Conservation (phyloP, 2,329 filamentous ascomycete genomes). For the Aspergillus alliaceus region DNA sequence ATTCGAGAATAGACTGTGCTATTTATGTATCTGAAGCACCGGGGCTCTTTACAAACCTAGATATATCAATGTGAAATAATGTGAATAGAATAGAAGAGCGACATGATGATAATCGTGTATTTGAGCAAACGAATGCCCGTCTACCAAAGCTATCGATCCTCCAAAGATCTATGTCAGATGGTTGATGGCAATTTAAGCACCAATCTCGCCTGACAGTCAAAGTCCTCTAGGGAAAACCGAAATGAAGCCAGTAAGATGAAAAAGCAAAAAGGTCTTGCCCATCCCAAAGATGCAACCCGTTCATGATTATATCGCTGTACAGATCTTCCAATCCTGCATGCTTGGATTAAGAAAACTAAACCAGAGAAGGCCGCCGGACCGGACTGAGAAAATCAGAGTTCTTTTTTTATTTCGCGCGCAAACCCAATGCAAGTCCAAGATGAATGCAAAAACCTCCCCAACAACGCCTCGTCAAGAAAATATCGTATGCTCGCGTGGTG, state of each 20-base stretch:
- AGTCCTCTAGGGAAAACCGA: background rate
- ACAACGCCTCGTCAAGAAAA: constrained; percentile 13
- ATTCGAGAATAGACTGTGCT: too few species aligned
- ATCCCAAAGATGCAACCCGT: background rate
- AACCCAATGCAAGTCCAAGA: constrained; percentile 5
- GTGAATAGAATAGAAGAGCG: background rate
- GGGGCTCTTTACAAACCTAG: too few species aligned
- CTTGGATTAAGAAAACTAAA: background rate
- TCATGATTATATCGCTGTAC: constrained; percentile 1
- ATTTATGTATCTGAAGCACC: too few species aligned
- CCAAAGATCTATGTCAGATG: background rate
- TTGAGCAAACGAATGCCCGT: background rate
- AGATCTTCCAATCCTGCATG: background rate
- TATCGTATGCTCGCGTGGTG: constrained; percentile 9
- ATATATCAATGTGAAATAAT: background rate
- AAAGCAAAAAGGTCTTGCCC: background rate
- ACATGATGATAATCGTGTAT: background rate
- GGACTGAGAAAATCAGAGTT: background rate
- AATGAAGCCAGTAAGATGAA: background rate
- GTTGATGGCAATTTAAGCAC: background rate
- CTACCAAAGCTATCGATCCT: background rate
- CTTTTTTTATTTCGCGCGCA: constrained; percentile 2
- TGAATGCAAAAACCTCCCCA: constrained; percentile 6
- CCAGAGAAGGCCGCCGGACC: background rate
- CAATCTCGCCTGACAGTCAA: background rate